Percentiles rank a stretch among this genome's conserved stretches.
These are phyloP conservation scores for Coccomyxa sp. DNA, from an alignment of 139 green algal species.

Conservation along the genomic window DNA sequence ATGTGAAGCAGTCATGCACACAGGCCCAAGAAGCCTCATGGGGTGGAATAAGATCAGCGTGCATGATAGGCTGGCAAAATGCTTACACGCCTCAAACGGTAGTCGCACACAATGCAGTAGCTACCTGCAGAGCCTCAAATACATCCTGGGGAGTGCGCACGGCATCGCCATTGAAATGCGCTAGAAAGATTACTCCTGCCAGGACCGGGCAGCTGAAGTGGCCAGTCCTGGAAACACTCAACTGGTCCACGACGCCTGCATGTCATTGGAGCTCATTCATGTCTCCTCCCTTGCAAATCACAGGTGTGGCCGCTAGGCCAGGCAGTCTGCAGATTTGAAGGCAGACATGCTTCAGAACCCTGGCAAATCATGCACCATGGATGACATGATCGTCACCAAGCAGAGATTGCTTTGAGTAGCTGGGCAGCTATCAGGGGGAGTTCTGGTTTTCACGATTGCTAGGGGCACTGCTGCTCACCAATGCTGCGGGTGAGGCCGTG, in stretches of 20 bases:
- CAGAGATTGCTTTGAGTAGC: not conserved
- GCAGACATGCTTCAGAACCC: not conserved
- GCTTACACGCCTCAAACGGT: too few species aligned
- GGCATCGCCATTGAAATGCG: not conserved
- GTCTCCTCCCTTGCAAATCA: not conserved
- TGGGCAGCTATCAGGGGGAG: not conserved
- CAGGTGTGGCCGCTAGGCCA: not conserved
- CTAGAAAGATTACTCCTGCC: constrained; percentile 17
- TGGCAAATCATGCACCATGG: not conserved
- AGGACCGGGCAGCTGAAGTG: constrained; percentile 25
- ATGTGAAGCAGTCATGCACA: not conserved
- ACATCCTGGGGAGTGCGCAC: not conserved
- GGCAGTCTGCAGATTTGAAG: not conserved
- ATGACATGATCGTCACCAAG: not conserved
- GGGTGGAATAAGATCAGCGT: not conserved
- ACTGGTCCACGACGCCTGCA: constrained; percentile 9
- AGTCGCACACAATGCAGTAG: too few species aligned
- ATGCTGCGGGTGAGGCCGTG: not conserved
- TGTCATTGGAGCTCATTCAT: too few species aligned
- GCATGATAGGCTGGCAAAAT: not conserved
- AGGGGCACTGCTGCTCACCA: too few species aligned
- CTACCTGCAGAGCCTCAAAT: too few species aligned
- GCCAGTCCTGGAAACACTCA: constrained; percentile 9
- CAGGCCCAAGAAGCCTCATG: too few species aligned
- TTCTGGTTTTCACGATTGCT: not conserved